Conservation (phyloP, 2,329 filamentous ascomycete species). For the Diaporthe destruens region DNA sequence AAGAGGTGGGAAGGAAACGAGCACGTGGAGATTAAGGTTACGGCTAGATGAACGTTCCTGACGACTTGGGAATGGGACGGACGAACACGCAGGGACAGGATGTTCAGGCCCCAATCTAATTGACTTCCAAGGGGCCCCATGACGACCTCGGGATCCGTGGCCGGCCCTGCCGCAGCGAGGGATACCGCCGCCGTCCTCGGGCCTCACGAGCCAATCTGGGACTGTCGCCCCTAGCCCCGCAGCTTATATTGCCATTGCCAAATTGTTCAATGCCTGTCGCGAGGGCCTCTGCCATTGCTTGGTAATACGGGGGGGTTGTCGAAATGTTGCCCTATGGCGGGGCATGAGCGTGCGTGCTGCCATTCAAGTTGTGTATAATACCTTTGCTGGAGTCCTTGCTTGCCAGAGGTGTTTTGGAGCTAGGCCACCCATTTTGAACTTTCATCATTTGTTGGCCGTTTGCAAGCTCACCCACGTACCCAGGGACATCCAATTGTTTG, state of each 20-base stretch:
- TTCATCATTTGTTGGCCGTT: not conserved
- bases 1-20: conserved; percentile 19
- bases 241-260: conserved; percentile 15
- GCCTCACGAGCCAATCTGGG: conserved; percentile 10
- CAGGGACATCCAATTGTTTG: conserved; percentile 4
- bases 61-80: conserved; percentile 19
- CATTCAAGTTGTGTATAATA: not conserved
- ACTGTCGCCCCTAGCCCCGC: conserved; percentile 18
- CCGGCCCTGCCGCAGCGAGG: conserved; percentile 22
- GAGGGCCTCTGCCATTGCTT: not conserved
- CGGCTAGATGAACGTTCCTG: no score
- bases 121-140: not conserved
- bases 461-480: not conserved
- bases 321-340: not conserved
- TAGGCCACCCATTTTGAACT: not conserved
- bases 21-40: conserved; percentile 11
- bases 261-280: conserved; percentile 19
- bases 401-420: not conserved
- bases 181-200: not conserved
- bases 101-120: not conserved
- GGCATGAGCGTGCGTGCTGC: not conserved
- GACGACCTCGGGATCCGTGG: not conserved
- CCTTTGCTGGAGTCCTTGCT: not conserved
- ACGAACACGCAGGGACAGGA: conserved; percentile 20
- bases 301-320: not conserved